These are phyloP conservation scores for Cladosporium sp. DNA, from an alignment of 2,329 filamentous ascomycete species.

Conservation along the genomic window DNA sequence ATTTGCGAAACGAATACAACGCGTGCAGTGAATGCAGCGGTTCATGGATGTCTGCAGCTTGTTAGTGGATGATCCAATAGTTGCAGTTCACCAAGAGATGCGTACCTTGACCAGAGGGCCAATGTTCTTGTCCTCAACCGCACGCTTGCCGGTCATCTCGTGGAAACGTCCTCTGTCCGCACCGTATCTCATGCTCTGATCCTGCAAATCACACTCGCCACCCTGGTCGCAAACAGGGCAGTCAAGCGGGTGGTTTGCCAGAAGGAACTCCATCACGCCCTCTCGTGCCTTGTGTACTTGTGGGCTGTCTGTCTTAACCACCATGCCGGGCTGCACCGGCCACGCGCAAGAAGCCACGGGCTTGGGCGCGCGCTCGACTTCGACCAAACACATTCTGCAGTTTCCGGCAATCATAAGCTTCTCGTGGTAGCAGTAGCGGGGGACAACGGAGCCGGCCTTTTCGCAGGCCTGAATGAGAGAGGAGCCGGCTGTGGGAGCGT, in stretches of 20 bases:
- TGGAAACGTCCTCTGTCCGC: conserved; percentile 95
- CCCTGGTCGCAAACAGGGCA: conserved; percentile 98
- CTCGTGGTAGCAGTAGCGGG: conserved; percentile 99
- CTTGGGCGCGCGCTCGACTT: conserved; percentile 95
- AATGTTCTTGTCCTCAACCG: conserved; percentile 99
- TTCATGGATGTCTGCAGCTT: conserved; percentile 84
- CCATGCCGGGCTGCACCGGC: conserved; percentile 98
- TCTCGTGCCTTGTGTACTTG: conserved; percentile 96
- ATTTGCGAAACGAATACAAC: conserved; percentile 96
- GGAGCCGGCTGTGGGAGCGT: conserved; percentile 70
- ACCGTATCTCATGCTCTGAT: conserved; percentile 99
- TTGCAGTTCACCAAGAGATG: neutral
- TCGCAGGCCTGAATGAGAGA: conserved; percentile 99
- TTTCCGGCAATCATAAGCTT: conserved; percentile 99
- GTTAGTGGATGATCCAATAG: conserved; percentile 20
- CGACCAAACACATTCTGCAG: conserved; percentile 98
- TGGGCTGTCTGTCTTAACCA: conserved; percentile 96
- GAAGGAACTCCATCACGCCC: conserved; percentile 97
- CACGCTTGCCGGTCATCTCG: conserved; percentile 92
- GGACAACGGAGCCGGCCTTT: conserved; percentile 88
- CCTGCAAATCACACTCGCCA: conserved; percentile 97
- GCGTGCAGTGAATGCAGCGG: conserved; percentile 97
- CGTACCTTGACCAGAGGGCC: conserved; percentile 83
- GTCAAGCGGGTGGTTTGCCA: conserved; percentile 94
- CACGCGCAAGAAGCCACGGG: conserved; percentile 97